Evolutionary conservation across 352 stramenopile species (phyloP).

Genomic region (Thalassiosira livingstoniorum): DNA sequence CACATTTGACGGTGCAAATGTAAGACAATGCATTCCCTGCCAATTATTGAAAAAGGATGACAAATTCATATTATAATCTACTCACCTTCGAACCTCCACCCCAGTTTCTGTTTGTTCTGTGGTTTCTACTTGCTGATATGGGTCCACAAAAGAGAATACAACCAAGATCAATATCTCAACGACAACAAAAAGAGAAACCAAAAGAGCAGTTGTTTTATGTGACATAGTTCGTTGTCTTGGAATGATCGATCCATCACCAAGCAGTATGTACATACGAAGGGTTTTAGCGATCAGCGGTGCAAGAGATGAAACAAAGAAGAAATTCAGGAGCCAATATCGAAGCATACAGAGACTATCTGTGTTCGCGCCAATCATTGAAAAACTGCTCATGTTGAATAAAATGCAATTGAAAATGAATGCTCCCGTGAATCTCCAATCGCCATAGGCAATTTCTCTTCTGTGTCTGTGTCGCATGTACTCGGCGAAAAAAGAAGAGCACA

Average conservation of each 20-base stretch:
- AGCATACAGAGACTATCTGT: slow-evolving; percentile 50
- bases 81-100: not conserved
- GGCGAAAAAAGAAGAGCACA: slow-evolving; percentile 42
- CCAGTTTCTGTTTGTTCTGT: not conserved
- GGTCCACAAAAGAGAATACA: slow-evolving; percentile 48
- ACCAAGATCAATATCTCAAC: slow-evolving; percentile 45
- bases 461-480: slow-evolving; percentile 45
- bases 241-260: slow-evolving; percentile 25
- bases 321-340: slow-evolving; percentile 56
- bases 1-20: no score
- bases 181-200: slow-evolving; percentile 56
- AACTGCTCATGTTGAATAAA: slow-evolving; percentile 43
- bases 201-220: slow-evolving; percentile 37
- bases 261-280: slow-evolving; percentile 58
- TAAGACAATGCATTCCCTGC: no score
- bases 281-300: slow-evolving; percentile 61
- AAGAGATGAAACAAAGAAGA: slow-evolving; percentile 49
- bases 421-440: slow-evolving; percentile 64
- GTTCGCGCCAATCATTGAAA: slow-evolving; percentile 47
- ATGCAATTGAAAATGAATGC: slow-evolving; percentile 57
- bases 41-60: no score
- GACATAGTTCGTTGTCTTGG: slow-evolving; percentile 28
- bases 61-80: no score
- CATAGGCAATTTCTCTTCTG: slow-evolving; percentile 31
- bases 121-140: not conserved